Evolutionary conservation across 345 rosid species (phyloP).

Genomic region (Rhodomyrtus tomentosa): DNA sequence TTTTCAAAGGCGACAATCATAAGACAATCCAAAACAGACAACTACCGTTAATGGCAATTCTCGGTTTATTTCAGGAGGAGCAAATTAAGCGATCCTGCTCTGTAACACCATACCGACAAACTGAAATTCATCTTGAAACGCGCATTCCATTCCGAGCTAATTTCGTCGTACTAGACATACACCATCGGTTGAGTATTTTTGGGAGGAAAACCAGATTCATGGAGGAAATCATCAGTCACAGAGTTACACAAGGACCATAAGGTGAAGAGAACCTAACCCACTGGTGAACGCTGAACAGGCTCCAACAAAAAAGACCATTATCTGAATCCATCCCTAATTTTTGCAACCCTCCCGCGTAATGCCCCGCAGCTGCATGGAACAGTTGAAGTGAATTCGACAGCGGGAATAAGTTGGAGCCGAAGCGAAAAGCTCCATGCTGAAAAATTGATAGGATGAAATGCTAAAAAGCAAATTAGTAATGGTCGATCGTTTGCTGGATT

Average conservation of each 20-base stretch:
- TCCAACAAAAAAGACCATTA: not conserved
- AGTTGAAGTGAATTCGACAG: too few relatives aligned
- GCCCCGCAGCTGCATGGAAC: too few relatives aligned
- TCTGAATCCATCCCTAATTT: not conserved
- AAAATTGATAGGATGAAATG: too few relatives aligned
- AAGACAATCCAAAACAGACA: too few relatives aligned
- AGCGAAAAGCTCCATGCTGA: too few relatives aligned
- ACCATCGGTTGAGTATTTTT: not conserved
- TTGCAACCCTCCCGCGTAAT: too few relatives aligned
- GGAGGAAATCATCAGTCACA: not conserved
- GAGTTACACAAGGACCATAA: not conserved
- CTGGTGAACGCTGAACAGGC: not conserved
- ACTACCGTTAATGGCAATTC: not conserved
- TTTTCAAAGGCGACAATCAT: too few relatives aligned
- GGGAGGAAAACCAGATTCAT: not conserved
- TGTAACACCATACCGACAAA: not conserved
- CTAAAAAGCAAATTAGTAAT: too few relatives aligned
- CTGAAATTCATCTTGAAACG: not conserved
- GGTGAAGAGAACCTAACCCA: too few relatives aligned
- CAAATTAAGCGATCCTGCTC: not conserved
- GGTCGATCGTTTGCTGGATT: not conserved
- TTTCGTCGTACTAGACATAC: accelerated
- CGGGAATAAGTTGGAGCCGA: too few relatives aligned
- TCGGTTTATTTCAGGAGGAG: not conserved
- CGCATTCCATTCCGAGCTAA: not conserved